Base-by-base conservation (phyloP, 805 yeast species). In the Torulaspora delbrueckii region DNA sequence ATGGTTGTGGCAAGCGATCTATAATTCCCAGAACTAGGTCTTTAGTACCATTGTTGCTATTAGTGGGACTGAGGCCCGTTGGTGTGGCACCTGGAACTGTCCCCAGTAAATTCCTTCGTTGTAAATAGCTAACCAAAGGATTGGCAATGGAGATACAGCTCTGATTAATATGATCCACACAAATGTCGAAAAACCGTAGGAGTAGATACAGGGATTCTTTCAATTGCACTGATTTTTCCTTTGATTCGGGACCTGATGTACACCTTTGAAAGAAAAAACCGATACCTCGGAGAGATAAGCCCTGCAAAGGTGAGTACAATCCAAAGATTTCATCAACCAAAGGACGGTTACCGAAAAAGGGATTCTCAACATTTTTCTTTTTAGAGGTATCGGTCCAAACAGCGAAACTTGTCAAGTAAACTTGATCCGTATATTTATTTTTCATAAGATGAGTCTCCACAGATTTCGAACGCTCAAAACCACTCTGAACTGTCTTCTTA, bases 281-380 rank as follows among this genome's bases (percentile, higher is more conserved):
- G 9, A 63, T 60, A 23, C 66, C 67, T 45, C 56, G 50, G 10
- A 62, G 48, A 1, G 68, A 64, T 26, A 61, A 47, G 10, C 53
- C 46, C 30, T 59, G 58, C 23, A 53, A 48, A 5, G 66, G 62
- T 2, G 65, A 57, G 43, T 58, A 63, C 22, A 64, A 45, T 4
- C 68, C 68, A 39, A 58, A 60, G 24, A 57, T 35, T 25, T 56
- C 62, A 44, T 63, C 66, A 10, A 64, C 51, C 19, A 62, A 37
- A 2, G 66, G 65, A 22, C 56, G 48, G 26, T 54, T 50, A 10
- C 36, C 44, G 34, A 48, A 33, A 27, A 47, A 42, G 13, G 47
- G 40, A 25, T 46, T 39, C 16, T 40, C 45, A 4, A 42, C 18
- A n/a, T 18, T 26, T 22, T 33, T 45, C 16, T 27, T 39, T 32